Percentiles rank a stretch among this genome's conserved stretches.
Conservation (phyloP, 192 early-diverging fungal species). For the Ambispora gerdemannii region DNA sequence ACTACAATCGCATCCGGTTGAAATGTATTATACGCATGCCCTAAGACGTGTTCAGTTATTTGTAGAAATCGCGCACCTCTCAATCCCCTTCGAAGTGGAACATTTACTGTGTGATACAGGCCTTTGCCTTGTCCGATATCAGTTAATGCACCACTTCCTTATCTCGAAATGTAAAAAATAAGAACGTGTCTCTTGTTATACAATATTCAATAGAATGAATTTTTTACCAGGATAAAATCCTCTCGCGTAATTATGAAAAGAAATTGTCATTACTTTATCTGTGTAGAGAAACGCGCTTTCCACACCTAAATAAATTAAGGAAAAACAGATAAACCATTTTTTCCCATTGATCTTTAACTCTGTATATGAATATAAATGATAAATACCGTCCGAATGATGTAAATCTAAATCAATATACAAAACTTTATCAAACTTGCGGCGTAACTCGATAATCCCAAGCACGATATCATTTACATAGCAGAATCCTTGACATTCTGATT, state of each 20-base stretch:
- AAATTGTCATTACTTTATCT: conserved; percentile 82
- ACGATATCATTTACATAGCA: conserved; percentile 93
- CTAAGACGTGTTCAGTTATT: conserved; percentile 61
- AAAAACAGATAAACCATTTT: not conserved
- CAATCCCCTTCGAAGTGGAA: conserved; percentile 69
- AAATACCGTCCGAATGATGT: conserved; percentile 81
- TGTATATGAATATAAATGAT: not conserved
- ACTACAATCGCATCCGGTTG: conserved; percentile 70
- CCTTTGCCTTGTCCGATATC: conserved; percentile 63
- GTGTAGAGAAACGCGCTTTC: conserved; percentile 83
- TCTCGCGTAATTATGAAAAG: conserved; percentile 74
- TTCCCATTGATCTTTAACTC: not conserved
- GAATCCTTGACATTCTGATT: conserved; percentile 76
- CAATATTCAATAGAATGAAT: conserved; percentile 28
- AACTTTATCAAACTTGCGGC: conserved; percentile 59
- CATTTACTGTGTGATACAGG: conserved; percentile 66
- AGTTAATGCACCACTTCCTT: conserved; percentile 54
- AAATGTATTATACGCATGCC: conserved; percentile 51
- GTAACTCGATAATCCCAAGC: conserved; percentile 78
- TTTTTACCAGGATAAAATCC: conserved; percentile 72
- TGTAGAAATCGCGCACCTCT: conserved; percentile 60
- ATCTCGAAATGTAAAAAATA: too few species aligned
- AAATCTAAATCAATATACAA: conserved; percentile 89
- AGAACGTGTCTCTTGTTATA: not conserved
- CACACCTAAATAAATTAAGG: conserved; percentile 52